A percentile compares a stretch with the other conserved stretches of the same genome.
Evolutionary conservation across 2,329 filamentous ascomycete genomes (phyloP).

Genomic region (Camillea tinctor): DNA sequence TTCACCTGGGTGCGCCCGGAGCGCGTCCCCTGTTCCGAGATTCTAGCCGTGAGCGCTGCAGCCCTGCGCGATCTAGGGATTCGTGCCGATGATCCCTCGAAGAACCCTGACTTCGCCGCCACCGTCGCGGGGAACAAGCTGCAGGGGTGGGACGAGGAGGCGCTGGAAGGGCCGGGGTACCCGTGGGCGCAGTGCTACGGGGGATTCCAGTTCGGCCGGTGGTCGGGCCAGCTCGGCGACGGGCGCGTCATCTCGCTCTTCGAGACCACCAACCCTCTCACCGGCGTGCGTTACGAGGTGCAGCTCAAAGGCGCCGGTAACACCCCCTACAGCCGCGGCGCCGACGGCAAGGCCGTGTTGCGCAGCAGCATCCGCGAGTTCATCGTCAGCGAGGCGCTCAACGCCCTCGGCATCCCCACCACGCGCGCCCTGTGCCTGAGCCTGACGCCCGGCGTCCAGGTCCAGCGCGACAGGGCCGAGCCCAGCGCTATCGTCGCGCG

Average conservation of each 20-base stretch:
- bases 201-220: constrained; percentile 76
- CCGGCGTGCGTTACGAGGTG: constrained; percentile 77
- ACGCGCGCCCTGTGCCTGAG: constrained; percentile 85
- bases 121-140: constrained; percentile 81
- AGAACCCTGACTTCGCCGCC: constrained; percentile 71
- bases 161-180: constrained; percentile 67
- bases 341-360: constrained; percentile 91
- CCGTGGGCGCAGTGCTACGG: constrained; percentile 99
- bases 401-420: constrained; percentile 80
- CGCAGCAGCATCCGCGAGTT: constrained; percentile 93
- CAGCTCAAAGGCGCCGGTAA: constrained; percentile 92
- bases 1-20: constrained; percentile 92
- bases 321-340: constrained; percentile 94
- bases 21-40: constrained; percentile 66
- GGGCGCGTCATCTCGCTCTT: constrained; percentile 93
- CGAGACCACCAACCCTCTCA: constrained; percentile 74
- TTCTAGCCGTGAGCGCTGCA: constrained; percentile 76
- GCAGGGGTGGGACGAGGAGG: constrained; percentile 71
- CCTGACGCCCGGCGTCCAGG: constrained; percentile 68
- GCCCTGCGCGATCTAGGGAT: constrained; percentile 84
- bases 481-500: constrained; percentile 90
- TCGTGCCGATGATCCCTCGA: constrained; percentile 57
- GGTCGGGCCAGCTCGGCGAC: constrained; percentile 95
- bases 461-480: constrained; percentile 77
- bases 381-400: constrained; percentile 83